Evolutionary conservation across 768 basidiomycete species (phyloP).

Genomic region (Trametes cubensis): DNA sequence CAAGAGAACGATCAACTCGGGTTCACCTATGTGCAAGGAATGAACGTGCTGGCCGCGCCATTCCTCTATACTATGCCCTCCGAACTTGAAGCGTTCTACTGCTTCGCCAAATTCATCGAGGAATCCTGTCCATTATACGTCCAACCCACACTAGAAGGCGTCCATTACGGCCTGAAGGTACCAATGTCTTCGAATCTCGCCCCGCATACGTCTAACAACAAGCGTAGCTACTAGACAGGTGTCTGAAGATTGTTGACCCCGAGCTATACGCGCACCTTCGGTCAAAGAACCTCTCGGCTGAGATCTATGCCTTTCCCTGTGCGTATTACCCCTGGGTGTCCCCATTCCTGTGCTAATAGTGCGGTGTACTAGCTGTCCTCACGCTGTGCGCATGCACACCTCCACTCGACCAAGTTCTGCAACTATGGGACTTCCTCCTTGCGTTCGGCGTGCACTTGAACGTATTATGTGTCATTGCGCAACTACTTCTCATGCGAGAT

Average conservation of each 20-base stretch:
- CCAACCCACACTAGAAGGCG: slow-evolving; percentile 93
- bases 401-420: slow-evolving; percentile 91
- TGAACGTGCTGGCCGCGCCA: slow-evolving; percentile 98
- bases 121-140: slow-evolving; percentile 95
- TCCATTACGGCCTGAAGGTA: slow-evolving; percentile 92
- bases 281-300: slow-evolving; percentile 90
- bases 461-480: slow-evolving; percentile 95
- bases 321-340: slow-evolving; percentile 36
- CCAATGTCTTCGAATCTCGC: slow-evolving; percentile 3
- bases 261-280: slow-evolving; percentile 81
- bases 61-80: slow-evolving; percentile 98
- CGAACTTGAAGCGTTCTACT: slow-evolving; percentile 97
- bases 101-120: slow-evolving; percentile 96
- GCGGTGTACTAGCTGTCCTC: slow-evolving; percentile 65
- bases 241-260: slow-evolving; percentile 88
- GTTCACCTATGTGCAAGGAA: slow-evolving; percentile 98
- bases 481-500: slow-evolving; percentile 85
- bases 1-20: slow-evolving; percentile 78
- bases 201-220: background rate
- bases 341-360: background rate
- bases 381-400: slow-evolving; percentile 97
- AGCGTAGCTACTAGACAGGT: slow-evolving; percentile 84
- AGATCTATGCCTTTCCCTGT: slow-evolving; percentile 98
- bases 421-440: slow-evolving; percentile 95
- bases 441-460: slow-evolving; percentile 97